Percentiles rank a stretch among this genome's conserved stretches.
phyloP scores from a whole-genome alignment of 2,329 filamentous ascomycete genomes.

The Venturiaceae sp. region DNA sequence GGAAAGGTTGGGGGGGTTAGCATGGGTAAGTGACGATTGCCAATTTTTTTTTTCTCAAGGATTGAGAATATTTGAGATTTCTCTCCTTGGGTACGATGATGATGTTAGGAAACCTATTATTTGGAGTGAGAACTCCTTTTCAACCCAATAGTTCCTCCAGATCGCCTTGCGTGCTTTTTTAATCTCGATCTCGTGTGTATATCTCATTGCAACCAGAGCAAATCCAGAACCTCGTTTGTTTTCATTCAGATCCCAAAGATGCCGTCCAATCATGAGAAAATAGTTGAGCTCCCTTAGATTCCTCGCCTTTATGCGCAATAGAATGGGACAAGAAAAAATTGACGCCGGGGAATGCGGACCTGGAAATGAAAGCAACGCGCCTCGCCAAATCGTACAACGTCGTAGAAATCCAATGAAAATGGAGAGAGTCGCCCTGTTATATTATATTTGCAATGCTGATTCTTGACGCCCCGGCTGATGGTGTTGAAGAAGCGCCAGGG shows the following conservation, averaged over 20 bases:
- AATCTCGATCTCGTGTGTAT: no score
- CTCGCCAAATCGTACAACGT: background rate
- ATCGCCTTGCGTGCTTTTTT: no score
- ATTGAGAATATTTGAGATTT: no score
- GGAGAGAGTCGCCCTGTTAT: background rate
- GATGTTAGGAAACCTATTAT: background rate
- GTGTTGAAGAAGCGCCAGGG: constrained; percentile 4
- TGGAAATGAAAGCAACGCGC: background rate
- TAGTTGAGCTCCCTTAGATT: no score
- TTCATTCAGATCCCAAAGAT: background rate
- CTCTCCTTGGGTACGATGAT: background rate
- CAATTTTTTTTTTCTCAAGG: no score
- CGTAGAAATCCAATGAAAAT: background rate
- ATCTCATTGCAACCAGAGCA: no score
- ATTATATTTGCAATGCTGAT: constrained; percentile 37
- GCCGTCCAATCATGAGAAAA: no score
- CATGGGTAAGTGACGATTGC: no score
- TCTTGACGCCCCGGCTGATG: constrained; percentile 19
- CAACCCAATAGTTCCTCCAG: background rate
- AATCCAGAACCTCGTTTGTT: background rate
- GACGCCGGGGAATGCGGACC: no score
- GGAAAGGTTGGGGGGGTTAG: no score
- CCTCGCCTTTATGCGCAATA: no score
- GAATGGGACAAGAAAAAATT: no score
- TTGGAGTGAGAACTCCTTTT: background rate